A percentile compares a stretch with the other conserved stretches of the same genome.
Conservation (phyloP, 768 basidiomycete genomes). For the Boletus fagicola region DNA sequence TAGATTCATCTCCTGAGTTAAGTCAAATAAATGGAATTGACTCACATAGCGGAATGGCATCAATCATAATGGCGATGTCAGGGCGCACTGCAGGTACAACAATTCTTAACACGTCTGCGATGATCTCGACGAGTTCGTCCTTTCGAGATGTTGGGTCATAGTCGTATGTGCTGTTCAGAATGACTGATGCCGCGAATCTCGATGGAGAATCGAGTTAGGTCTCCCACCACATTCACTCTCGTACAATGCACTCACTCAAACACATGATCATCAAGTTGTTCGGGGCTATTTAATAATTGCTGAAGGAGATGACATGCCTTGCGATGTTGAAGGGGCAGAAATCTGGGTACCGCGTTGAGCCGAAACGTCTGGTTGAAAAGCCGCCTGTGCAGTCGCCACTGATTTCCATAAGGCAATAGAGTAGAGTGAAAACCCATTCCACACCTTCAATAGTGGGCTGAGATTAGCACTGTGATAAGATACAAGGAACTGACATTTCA, state of each 20-base stretch:
- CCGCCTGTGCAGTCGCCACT: conserved; percentile 14
- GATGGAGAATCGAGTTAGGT: background rate
- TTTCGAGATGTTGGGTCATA: conserved; percentile 3
- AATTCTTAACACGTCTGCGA: background rate
- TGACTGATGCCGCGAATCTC: conserved; percentile 3
- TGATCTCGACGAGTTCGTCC: conserved; percentile 3
- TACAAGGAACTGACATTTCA: background rate
- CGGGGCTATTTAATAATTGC: background rate
- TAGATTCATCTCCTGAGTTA: background rate
- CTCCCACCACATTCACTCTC: background rate
- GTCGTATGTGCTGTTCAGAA: conserved; percentile 6
- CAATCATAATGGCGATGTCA: background rate
- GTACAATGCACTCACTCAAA: conserved; percentile 5
- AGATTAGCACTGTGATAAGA: background rate
- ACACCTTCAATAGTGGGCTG: background rate
- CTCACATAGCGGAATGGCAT: conserved; percentile 2
- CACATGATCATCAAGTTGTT: background rate
- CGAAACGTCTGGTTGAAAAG: background rate
- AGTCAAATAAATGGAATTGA: background rate
- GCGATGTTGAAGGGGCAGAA: background rate
- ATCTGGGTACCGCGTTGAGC: background rate
- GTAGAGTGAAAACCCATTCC: background rate
- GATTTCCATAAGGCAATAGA: conserved; percentile 1
- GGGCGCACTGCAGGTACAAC: background rate
- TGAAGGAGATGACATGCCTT: conserved; percentile 4